These are phyloP conservation scores for Trametes cinnabarina DNA, from an alignment of 768 basidiomycete species.

Conservation along the genomic window DNA sequence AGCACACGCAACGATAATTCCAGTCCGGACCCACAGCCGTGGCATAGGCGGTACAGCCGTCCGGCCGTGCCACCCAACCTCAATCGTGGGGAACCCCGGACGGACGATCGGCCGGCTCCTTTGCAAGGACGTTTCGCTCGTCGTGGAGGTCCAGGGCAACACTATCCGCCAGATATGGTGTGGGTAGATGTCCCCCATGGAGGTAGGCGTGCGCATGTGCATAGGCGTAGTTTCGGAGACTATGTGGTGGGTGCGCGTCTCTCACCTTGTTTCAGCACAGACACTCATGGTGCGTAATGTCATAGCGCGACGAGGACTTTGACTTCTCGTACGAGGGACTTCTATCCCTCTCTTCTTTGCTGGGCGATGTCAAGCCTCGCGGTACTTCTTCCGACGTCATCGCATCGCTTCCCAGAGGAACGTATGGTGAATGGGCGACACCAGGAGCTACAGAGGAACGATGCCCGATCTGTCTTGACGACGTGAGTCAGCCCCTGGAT, in stretches of 20 bases:
- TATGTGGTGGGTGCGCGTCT: slow-evolving; percentile 46
- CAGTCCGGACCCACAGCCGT: background rate
- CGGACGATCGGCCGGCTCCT: background rate
- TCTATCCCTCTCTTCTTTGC: slow-evolving; percentile 51
- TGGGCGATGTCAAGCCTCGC: slow-evolving; percentile 70
- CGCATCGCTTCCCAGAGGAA: slow-evolving; percentile 53
- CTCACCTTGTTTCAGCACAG: background rate
- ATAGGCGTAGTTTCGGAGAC: slow-evolving; percentile 35
- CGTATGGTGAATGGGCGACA: slow-evolving; percentile 68
- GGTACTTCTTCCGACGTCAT: slow-evolving; percentile 63
- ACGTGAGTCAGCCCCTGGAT: slow-evolving; percentile 47
- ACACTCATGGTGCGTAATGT: background rate
- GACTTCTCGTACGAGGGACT: slow-evolving; percentile 74
- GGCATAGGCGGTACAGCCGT: background rate
- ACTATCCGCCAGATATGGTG: slow-evolving; percentile 2
- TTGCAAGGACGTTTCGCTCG: slow-evolving; percentile 15
- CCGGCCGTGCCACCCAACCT: background rate
- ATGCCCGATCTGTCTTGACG: slow-evolving; percentile 84
- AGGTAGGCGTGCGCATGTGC: background rate
- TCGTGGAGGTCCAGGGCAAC: slow-evolving; percentile 3
- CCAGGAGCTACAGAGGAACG: slow-evolving; percentile 60
- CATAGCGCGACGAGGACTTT: slow-evolving; percentile 74
- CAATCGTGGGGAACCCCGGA: background rate
- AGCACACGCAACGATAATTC: background rate
- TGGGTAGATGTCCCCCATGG: slow-evolving; percentile 10